Evolutionary conservation across 73 alveolate species (phyloP), one percentile per base, ranked within the genome.

Genomic region (Symbiodinium natans): DNA sequence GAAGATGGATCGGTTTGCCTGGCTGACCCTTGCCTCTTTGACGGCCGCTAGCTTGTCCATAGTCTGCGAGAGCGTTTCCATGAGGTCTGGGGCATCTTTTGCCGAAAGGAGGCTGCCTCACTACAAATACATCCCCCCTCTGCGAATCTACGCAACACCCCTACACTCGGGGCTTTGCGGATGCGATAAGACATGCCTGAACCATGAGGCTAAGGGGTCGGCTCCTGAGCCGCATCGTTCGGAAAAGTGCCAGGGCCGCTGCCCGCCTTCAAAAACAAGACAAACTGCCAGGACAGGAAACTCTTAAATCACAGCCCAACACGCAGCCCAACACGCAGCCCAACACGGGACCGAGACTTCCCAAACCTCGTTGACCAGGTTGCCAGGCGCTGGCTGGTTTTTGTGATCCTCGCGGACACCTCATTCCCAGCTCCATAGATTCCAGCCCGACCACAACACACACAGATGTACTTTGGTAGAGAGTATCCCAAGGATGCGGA

Each of bases 211-310:
- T 52, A 13, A 13, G 71, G 31, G 17, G 82, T 41, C 48, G n/a
- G 38, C 95, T 88, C 34, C 95, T 82, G 46, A 88, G 34, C 33
- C 95, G 95, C 95, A 88, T 88, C 34, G 46, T 88, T 6, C 95
- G 95, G 43, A 88, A 88, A 34, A 88, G 86, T 2, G 95, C 95
- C 95, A 88, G 71, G 4, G 95, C 85, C 3, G 95, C 95, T 10
- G 86, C 95, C 3, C 95, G 84, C 95, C 93, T 86, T 33, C 71
- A n/a, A n/a, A n/a, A n/a, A n/a, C n/a, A n/a, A n/a, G n/a, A n/a
- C n/a, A n/a, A n/a, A n/a, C n/a, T n/a, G n/a, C n/a, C n/a, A n/a
- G n/a, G n/a, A n/a, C n/a, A n/a, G n/a, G n/a, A n/a, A n/a, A n/a
- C n/a, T n/a, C n/a, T n/a, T n/a, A n/a, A n/a, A n/a, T n/a, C n/a